Evolutionary conservation across 805 yeast species (phyloP), one percentile per base, ranked within the genome.

Genomic region (Geotrichum ghanense): DNA sequence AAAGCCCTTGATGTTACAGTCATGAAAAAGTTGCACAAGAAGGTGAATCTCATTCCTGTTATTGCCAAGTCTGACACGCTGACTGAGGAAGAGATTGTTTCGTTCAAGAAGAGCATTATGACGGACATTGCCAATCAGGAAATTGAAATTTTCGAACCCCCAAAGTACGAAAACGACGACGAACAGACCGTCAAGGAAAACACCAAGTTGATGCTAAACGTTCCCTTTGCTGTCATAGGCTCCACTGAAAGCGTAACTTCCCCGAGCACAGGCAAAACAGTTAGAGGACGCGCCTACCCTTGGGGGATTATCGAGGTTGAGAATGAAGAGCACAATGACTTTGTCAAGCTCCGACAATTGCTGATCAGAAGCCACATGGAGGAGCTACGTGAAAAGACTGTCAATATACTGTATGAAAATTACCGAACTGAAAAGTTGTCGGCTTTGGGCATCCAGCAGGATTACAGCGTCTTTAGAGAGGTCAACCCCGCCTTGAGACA

Each of bases 271-370:
- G 96, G 96, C 40, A 75, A 84, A 63, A 54, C 63, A 40, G 94
- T 88, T 41, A 79, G 97, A 65, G 97, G 95, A 55, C 83, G 98
- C 68, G 71, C 76, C 51, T 90, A 90, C 64, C 97, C 97, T 51
- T 92, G 98, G 98, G 97, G 97, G 54, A 73, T 83, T 20, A 83
- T 92, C 58, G 97, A 92, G 67, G 89, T 92, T 56, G 97, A 88
- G 64, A 89, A 92, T 64, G 92, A 86, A 68, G 79, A 79, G 48
- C 97, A 92, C 64, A 83, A 88, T 65, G 98, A 90, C 67, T 92
- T 90, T 64, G 79, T 83, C 54, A 80, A 79, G 65, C 76, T 90
- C 64, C 83, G 96, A 58, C 94, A 88, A 64, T 73, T 92, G 63
- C 74, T 90, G 61, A 75, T 92, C 51, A 81, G 95, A 71, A 85